Evolutionary conservation across 2,329 filamentous ascomycete species (phyloP).

Genomic region (Monosporascus ibericus): DNA sequence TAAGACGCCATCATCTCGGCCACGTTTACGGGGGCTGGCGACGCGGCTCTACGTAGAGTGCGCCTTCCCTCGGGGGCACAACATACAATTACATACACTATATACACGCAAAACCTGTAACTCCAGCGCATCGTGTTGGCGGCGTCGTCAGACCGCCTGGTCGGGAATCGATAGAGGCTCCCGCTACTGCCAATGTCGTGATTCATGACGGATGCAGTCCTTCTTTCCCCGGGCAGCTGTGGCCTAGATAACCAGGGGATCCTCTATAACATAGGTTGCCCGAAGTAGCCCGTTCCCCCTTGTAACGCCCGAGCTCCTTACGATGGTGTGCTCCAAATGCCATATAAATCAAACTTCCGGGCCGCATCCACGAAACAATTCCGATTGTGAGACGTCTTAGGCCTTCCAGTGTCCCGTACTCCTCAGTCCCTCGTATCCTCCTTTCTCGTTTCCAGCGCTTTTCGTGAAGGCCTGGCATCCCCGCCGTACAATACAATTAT

Average conservation of each 20-base stretch:
- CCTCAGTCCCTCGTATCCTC: neutral
- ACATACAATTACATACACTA: too few species aligned
- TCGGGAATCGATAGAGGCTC: too few species aligned
- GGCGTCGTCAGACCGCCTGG: too few species aligned
- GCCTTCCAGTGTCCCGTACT: neutral
- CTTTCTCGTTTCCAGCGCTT: neutral
- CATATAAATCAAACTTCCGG: neutral
- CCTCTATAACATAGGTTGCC: neutral
- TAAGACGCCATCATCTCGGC: too few species aligned
- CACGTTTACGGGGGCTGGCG: too few species aligned
- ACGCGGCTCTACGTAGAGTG: too few species aligned
- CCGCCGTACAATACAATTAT: neutral
- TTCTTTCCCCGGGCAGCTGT: neutral
- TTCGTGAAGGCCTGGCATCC: neutral
- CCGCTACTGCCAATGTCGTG: too few species aligned
- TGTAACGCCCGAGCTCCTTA: neutral
- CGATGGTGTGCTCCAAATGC: neutral
- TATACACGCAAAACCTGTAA: too few species aligned
- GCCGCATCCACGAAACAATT: neutral
- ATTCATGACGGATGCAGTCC: too few species aligned
- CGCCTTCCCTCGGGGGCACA: too few species aligned
- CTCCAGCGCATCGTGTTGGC: too few species aligned
- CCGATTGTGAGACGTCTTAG: neutral
- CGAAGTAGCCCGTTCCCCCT: neutral
- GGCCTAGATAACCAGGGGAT: neutral